A percentile compares a stretch with the other conserved stretches of the same genome.
These are phyloP conservation scores for Lasiodiplodia theobromae DNA, from an alignment of 2,329 filamentous ascomycete genomes.

Conservation along the genomic window DNA sequence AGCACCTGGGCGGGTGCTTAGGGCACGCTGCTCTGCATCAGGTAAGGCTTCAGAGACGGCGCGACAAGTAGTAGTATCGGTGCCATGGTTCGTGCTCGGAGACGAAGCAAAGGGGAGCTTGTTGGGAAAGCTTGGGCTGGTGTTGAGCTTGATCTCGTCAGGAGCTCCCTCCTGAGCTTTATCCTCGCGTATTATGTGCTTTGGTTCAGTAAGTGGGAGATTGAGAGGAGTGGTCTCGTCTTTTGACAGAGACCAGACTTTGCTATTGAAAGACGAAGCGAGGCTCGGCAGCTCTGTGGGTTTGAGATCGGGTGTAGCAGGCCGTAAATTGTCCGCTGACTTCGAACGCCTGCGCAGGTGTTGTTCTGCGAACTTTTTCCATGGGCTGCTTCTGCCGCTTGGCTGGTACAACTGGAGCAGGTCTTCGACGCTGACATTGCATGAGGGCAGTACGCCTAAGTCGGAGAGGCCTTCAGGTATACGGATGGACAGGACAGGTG, in stretches of 20 bases:
- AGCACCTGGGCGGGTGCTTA: neutral
- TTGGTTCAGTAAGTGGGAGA: neutral
- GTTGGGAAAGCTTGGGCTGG: neutral
- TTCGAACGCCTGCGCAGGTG: constrained; percentile 10
- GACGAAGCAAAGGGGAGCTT: neutral
- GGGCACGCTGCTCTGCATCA: constrained; percentile 35
- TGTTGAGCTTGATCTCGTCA: neutral
- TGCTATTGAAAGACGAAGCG: neutral
- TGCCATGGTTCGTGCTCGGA: neutral
- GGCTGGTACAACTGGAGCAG: constrained; percentile 1
- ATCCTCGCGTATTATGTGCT: neutral
- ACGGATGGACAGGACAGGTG: constrained; percentile 1
- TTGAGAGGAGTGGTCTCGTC: neutral
- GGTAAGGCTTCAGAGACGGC: constrained; percentile 4
- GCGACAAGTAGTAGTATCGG: neutral
- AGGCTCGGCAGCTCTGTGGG: neutral
- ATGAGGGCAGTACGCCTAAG: constrained; percentile 6
- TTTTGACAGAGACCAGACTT: neutral
- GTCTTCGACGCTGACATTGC: constrained; percentile 11
- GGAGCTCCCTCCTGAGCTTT: neutral
- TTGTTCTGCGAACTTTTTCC: constrained; percentile 20
- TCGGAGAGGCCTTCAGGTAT: neutral
- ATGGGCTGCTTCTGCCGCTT: neutral
- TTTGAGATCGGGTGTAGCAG: neutral
- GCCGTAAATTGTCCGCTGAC: neutral